Evolutionary conservation across 2,329 filamentous ascomycete species (phyloP), one percentile per base, ranked within the genome.

Genomic region (Aspergillus melleus): DNA sequence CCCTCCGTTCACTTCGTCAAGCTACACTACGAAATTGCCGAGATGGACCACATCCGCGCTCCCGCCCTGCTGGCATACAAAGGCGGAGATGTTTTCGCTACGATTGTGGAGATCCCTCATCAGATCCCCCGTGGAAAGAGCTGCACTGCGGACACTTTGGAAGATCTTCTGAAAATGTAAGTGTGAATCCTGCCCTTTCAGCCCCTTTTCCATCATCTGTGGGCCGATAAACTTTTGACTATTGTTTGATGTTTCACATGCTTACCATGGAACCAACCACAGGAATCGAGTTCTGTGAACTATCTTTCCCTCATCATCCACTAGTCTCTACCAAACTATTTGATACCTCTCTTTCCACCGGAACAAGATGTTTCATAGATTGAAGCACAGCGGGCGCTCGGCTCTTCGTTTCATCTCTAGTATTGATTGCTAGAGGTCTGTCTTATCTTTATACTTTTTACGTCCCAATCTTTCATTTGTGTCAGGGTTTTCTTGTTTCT

Each of bases 1-100:
- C 83, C 86, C 22, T 84, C 87, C 10, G 85, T 90, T 36, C 91
- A 91, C 71, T 98, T 99, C 72, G 85, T 98, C 79, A 96, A 94
- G 79, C 85, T 98, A 52, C 89, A 96, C 76, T 91, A 92, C 73
- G 88, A 90, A 63, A 93, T 96, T 60, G 96, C 96, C 42, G 93
- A 98, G 74, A 96, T 98, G 82, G 92, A 97, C 74, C 87, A 90
- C 60, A 90, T 92, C 32, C 89, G 89, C 50, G 90, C 96, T 2
- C 95, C 95, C 0, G 92, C 95, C 4, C 82, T 98, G 42, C 82
- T 98, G 52, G 94, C 91, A 11, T 99, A 99, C 80, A 88, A 88
- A 60, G 91, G 89, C 69, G 93, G 92, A 55, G 93, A 98, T 65
- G 87, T 97, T 65, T 92, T 98, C 68, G 91, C 91, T 64, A 96